Conservation (phyloP, 768 basidiomycete genomes). For the Boletus coccyginus region DNA sequence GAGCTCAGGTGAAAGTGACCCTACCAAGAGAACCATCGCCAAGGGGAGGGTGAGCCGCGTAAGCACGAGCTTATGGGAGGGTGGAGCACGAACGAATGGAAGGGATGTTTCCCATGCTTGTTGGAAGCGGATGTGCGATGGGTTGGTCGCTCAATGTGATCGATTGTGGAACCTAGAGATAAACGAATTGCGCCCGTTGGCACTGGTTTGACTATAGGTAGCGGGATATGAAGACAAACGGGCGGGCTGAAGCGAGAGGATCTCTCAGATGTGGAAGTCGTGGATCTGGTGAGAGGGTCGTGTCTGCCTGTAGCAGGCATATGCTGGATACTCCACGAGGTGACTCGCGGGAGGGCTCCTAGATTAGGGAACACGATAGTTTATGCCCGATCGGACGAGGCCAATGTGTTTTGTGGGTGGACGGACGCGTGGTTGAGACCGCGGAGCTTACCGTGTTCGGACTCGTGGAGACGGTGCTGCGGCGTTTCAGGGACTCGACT, state of each 20-base stretch:
- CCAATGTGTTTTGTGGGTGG: constrained; percentile 20
- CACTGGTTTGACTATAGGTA: neutral
- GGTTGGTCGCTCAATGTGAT: constrained; percentile 3
- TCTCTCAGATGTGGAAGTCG: neutral
- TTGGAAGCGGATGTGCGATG: constrained; percentile 1
- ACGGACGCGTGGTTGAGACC: constrained; percentile 9
- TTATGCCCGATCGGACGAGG: constrained; percentile 4
- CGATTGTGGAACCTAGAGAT: neutral
- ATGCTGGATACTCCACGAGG: neutral
- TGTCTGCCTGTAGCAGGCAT: neutral
- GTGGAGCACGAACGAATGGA: neutral
- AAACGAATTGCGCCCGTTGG: constrained; percentile 11
- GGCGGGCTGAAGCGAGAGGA: neutral
- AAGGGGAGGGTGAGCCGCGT: neutral
- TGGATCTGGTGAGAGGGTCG: constrained; percentile 2
- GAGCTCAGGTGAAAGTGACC: neutral
- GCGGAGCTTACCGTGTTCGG: constrained; percentile 8
- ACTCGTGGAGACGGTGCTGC: constrained; percentile 24
- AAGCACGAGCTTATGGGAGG: neutral
- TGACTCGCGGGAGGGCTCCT: neutral
- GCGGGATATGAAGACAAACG: constrained; percentile 3
- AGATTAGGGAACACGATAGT: neutral
- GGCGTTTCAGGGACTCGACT: constrained; percentile 22
- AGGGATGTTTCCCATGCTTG: constrained; percentile 1
- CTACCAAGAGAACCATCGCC: neutral